phyloP scores from a whole-genome alignment of 2,329 filamentous ascomycete genomes.

The Kalaharituber pfeilii region DNA sequence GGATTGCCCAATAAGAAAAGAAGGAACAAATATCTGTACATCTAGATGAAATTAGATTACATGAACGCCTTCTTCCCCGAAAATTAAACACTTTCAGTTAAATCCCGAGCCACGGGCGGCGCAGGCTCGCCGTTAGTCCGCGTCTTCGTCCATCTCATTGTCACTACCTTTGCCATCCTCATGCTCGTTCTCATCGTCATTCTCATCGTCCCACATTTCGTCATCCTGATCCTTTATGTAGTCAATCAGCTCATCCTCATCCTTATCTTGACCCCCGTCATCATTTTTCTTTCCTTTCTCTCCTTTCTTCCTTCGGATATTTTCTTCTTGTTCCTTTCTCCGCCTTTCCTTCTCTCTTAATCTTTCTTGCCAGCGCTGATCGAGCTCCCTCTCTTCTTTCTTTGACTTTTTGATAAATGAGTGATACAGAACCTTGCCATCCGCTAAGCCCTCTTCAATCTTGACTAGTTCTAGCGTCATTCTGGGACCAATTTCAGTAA shows the following conservation, averaged over 20 bases:
- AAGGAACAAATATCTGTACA: no score
- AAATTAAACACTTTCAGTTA: no score
- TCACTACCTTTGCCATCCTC: constrained; percentile 30
- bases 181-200: constrained; percentile 23
- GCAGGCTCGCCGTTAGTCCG: no score
- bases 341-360: constrained; percentile 66
- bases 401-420: constrained; percentile 77
- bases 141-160: constrained; percentile 3
- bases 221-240: constrained; percentile 24
- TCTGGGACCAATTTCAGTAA: constrained; percentile 80
- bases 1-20: no score
- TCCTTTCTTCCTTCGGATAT: constrained; percentile 71
- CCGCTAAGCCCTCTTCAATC: constrained; percentile 84
- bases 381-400: constrained; percentile 58
- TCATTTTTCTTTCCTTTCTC: constrained; percentile 31
- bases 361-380: constrained; percentile 64
- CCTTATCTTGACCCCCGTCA: constrained; percentile 31
- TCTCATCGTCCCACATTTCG: constrained; percentile 21
- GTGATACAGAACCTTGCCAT: constrained; percentile 92
- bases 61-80: no score
- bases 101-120: no score
- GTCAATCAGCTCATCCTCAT: constrained; percentile 28
- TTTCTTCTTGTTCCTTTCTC: constrained; percentile 68
- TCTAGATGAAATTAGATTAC: no score
- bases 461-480: constrained; percentile 82